Conservation (phyloP, 2,329 filamentous ascomycete species). For the Arthrobotrys sphaeroides region DNA sequence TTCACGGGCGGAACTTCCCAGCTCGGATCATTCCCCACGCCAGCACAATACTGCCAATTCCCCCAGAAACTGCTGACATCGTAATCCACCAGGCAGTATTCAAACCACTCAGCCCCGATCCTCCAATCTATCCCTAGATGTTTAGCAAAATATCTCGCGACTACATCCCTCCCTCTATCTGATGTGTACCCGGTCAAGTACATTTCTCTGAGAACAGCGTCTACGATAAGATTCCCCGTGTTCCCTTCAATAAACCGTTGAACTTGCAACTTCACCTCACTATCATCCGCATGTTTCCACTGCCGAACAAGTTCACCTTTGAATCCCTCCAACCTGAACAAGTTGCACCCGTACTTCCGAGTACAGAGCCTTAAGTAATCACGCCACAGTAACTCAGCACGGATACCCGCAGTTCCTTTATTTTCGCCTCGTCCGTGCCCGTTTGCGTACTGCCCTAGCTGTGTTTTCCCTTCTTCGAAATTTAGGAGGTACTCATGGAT, state of each 20-base stretch:
- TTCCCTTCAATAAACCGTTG: conserved; percentile 64
- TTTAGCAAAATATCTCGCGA: conserved; percentile 77
- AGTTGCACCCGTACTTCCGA: conserved; percentile 72
- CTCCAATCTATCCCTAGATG: conserved; percentile 81
- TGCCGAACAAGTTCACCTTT: conserved; percentile 64
- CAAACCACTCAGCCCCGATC: conserved; percentile 83
- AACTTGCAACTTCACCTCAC: conserved; percentile 57
- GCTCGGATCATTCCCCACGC: conserved; percentile 25
- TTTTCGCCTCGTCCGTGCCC: conserved; percentile 78
- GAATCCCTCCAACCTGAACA: conserved; percentile 75
- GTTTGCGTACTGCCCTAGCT: conserved; percentile 59
- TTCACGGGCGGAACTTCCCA: conserved; percentile 3
- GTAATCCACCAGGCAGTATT: conserved; percentile 77
- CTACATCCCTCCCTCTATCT: conserved; percentile 79
- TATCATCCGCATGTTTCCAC: conserved; percentile 63
- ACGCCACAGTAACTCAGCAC: conserved; percentile 79
- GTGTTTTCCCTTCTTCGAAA: conserved; percentile 72
- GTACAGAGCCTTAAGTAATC: conserved; percentile 83
- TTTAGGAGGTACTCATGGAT: conserved; percentile 73
- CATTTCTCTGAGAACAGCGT: conserved; percentile 79
- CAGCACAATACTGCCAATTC: conserved; percentile 74
- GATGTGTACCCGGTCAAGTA: conserved; percentile 80
- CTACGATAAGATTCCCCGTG: conserved; percentile 79
- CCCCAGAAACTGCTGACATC: conserved; percentile 81
- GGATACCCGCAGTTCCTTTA: conserved; percentile 73